A percentile compares a stretch with the other conserved stretches of the same genome.
Evolutionary conservation across 495 filamentous ascomycete species (phyloP).

Genomic region (Talaromyces wortmannii): DNA sequence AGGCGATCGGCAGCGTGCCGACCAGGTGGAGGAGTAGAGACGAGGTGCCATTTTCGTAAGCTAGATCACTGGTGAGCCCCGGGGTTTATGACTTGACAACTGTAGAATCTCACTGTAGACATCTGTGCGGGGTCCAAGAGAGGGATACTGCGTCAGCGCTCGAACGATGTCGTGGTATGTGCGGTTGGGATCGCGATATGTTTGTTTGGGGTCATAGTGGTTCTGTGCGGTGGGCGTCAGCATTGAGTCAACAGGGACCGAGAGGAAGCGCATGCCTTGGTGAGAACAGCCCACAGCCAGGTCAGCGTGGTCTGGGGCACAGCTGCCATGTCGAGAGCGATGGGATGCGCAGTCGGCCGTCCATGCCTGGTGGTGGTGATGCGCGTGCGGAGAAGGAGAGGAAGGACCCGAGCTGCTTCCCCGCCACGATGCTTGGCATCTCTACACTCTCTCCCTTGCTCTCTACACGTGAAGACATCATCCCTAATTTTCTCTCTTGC

Average conservation of each 20-base stretch:
- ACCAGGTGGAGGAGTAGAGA: constrained; percentile 81
- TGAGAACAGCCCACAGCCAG: constrained; percentile 90
- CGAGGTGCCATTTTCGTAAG: constrained; percentile 81
- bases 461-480: too few species aligned
- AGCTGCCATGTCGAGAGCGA: constrained; percentile 50
- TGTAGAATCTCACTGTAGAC: constrained; percentile 74
- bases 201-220: constrained; percentile 84
- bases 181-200: constrained; percentile 84
- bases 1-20: constrained; percentile 80
- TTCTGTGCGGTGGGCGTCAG: constrained; percentile 53
- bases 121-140: constrained; percentile 84
- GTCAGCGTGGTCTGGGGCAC: constrained; percentile 84
- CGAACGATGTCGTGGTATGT: constrained; percentile 88
- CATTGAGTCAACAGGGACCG: neutral
- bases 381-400: neutral
- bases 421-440: too few species aligned
- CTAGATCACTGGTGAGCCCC: constrained; percentile 29
- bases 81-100: neutral
- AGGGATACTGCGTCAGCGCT: constrained; percentile 72
- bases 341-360: neutral
- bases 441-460: too few species aligned
- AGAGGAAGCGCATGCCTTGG: constrained; percentile 47
- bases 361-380: neutral
- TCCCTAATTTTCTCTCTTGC: too few species aligned
- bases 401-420: too few species aligned